Percentiles rank a stretch among this genome's conserved stretches.
These are phyloP conservation scores for Drosera spatulata DNA, from an alignment of 179 eudicot species.

Conservation along the genomic window DNA sequence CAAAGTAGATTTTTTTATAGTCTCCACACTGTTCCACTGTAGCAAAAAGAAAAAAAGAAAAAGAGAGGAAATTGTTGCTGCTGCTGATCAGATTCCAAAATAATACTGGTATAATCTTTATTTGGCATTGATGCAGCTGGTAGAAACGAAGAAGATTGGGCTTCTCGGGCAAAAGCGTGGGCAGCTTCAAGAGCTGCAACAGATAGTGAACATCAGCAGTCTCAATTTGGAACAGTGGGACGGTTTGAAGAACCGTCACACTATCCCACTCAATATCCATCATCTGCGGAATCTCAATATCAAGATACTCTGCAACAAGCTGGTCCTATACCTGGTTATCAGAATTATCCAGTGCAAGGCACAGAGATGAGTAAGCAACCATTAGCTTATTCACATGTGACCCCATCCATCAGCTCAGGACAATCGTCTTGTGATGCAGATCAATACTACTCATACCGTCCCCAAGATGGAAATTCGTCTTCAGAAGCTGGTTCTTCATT, in stretches of 20 bases:
- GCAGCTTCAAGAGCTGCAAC: slow-evolving; percentile 61
- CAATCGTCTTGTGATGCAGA: slow-evolving; percentile 38
- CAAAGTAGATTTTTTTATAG: too few species aligned
- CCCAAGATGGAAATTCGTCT: slow-evolving; percentile 35
- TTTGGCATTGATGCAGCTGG: slow-evolving; percentile 25
- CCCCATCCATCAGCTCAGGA: slow-evolving; percentile 33
- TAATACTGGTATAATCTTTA: neutral
- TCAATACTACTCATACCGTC: slow-evolving; percentile 30
- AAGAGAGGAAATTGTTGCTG: too few species aligned
- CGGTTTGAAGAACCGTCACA: slow-evolving; percentile 39
- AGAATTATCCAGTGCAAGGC: slow-evolving; percentile 36
- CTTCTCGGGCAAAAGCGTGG: slow-evolving; percentile 93
- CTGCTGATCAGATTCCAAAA: too few species aligned
- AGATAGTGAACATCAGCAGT: slow-evolving; percentile 48
- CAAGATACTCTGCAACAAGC: slow-evolving; percentile 34
- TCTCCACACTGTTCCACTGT: too few species aligned
- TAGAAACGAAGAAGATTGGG: slow-evolving; percentile 90
- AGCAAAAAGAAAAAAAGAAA: too few species aligned
- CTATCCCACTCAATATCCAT: slow-evolving; percentile 50
- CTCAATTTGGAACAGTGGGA: slow-evolving; percentile 29
- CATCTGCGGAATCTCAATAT: slow-evolving; percentile 32
- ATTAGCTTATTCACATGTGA: slow-evolving; percentile 26
- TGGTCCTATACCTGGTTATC: slow-evolving; percentile 37
- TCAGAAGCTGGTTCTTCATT: slow-evolving; percentile 38
- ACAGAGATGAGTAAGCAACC: slow-evolving; percentile 29